phyloP scores from a whole-genome alignment of 1,284 basidiomycete species.

The Ganoderma lingzhi region DNA sequence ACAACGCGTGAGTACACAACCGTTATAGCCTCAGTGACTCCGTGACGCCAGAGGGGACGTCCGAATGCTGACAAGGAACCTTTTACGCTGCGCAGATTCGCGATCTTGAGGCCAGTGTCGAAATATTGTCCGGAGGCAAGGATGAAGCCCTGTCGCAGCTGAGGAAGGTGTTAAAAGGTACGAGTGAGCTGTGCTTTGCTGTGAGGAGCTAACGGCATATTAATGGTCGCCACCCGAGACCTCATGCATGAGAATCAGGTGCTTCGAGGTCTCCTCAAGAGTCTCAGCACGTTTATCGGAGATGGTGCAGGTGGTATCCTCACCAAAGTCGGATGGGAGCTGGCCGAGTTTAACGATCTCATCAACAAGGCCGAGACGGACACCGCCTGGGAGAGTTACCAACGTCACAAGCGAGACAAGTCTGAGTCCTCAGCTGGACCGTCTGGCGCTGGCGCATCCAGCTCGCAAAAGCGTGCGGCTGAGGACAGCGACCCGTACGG shows the following conservation, averaged over 20 bases:
- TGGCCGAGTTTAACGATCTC: slow-evolving; percentile 80
- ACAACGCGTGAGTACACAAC: slow-evolving; percentile 63
- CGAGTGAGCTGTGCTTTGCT: slow-evolving; percentile 28
- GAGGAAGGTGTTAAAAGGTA: slow-evolving; percentile 82
- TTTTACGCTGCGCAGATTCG: slow-evolving; percentile 67
- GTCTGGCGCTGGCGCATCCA: slow-evolving; percentile 19
- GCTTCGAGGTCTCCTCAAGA: slow-evolving; percentile 80
- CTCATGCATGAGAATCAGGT: slow-evolving; percentile 90
- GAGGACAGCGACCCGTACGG: slow-evolving; percentile 57
- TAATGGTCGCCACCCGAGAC: slow-evolving; percentile 52
- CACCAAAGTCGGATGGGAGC: slow-evolving; percentile 81
- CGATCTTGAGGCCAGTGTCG: slow-evolving; percentile 90
- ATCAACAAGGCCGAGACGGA: slow-evolving; percentile 89
- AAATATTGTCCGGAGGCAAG: slow-evolving; percentile 88
- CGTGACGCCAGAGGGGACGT: background rate
- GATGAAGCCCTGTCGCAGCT: slow-evolving; percentile 88
- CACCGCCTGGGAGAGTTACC: slow-evolving; percentile 89
- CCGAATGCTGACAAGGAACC: slow-evolving; percentile 18
- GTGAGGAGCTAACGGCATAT: slow-evolving; percentile 16
- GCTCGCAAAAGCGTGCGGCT: slow-evolving; percentile 46
- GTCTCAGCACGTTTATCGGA: slow-evolving; percentile 82
- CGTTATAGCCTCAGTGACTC: background rate
- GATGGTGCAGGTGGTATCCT: slow-evolving; percentile 83
- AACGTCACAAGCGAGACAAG: slow-evolving; percentile 62
- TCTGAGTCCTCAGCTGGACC: slow-evolving; percentile 30